Evolutionary conservation across 2,329 filamentous ascomycete genomes (phyloP), one percentile per base, ranked within the genome.

Genomic region (Curvularia lunata): DNA sequence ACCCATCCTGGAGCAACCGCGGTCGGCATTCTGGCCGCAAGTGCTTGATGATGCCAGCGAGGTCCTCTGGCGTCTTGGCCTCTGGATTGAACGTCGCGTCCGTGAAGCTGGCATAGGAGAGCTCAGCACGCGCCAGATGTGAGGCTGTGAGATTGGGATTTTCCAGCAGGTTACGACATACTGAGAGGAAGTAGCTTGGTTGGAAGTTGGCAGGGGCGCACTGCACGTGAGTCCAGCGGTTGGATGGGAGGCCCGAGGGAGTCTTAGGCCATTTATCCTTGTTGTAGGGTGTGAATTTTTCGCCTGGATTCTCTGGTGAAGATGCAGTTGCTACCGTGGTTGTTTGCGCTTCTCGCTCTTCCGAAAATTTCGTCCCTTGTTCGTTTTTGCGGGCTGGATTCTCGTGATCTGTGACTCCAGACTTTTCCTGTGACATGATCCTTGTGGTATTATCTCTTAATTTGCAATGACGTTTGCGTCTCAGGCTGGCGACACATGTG

Each of bases 101-200:
- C 12, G 71, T 71, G 55, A 79, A 73, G 59, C 77, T 79, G 63
- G 88, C 84, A 56, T 85, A 83, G 25, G 90, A 81, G 25, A 94
- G 87, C 68, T 95, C 91, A 46, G 91, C 91, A 28, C 91, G 86
- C 68, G 92, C 91, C 1, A 95, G 81, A 83, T 89, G 90, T 16
- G 84, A 87, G 0, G 90, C 91, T 63, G 91, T 92, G 75, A 92
- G 82, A 64, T 95, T 94, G 0, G 91, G 91, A 68, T 94, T 93
- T 65, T 84, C 84, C 63, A 94, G 85, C 55, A 93, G 80, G 68
- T 93, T 91, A 66, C 86, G 78, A 86, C 92, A 91, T 48, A 90
- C 87, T 40, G 82, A 76, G 58, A 82, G 77, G 72, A 92, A 94
- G 53, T 86, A 80, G 28, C 83, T 80, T 1, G 87, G 83, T 16